Evolutionary conservation across 2,329 filamentous ascomycete species (phyloP), one percentile per base, ranked within the genome.

Genomic region (Colletotrichum chrysophilum): DNA sequence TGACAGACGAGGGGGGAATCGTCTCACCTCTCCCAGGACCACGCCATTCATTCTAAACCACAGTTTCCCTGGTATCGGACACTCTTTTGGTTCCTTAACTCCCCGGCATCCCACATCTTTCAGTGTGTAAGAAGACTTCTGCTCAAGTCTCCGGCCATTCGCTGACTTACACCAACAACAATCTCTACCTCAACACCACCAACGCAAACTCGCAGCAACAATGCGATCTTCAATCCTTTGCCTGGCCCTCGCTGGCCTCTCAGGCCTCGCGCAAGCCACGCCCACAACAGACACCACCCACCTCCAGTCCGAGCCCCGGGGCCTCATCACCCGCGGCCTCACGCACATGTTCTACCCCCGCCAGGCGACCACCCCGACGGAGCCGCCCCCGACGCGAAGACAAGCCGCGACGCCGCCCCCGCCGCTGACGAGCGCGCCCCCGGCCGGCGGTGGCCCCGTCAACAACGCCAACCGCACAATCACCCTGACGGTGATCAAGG

Each of bases 151-250:
- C n/a, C 14, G 8, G 12, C 4, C 32, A 18, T 67, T 28, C 68
- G n/a, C 56, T 73, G 26, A 30, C 14, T 48, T 21, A 26, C 8
- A 21, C 52, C 28, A 38, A 16, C 8, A 8, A 48, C 34, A 48
- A 16, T 21, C 14, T n/a, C 28, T 18, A 36, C 18, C 48, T 66
- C 10, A 4, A 28, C 28, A 62, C 24, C 30, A 38, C 28, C 16
- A 6, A 18, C 52, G 13, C 18, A 36, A 38, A 58, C 28, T 16
- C 5, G 13, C 28, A 43, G 16, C 52, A 66, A 61, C 8, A 12
- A 76, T 76, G 74, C 74, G 70, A 24, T 64, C 70, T 21, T 74
- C 74, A 24, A 26, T 60, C 48, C 13, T 65, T 24, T 74, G 32
- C 58, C 65, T 74, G 26, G 48, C 56, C n/a, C 18, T 76, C 4